Evolutionary conservation across 2,329 filamentous ascomycete species (phyloP), one percentile per base, ranked within the genome.

Genomic region (Mycogone perniciosa): DNA sequence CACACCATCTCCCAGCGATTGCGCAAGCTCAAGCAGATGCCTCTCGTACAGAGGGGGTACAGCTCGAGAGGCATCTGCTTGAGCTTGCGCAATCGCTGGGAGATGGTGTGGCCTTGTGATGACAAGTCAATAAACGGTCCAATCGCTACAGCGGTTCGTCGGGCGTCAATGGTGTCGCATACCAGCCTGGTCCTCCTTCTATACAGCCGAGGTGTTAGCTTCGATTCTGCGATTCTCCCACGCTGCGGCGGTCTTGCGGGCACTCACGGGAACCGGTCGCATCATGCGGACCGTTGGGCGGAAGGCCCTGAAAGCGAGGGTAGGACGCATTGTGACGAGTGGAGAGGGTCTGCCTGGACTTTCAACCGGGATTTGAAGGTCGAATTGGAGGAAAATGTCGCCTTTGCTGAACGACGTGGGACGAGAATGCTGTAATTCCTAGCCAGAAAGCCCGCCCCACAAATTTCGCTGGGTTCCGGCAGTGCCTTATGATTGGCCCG

Each of bases 1-100:
- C 93, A 97, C 77, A 96, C 92, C 64, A 84, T 97, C 73, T 96
- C 92, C 60, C 93, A 97, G 79, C 89, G 92, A 70, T 79, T 99
- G 64, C 88, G 91, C 70, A 86, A 84, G 69, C 79, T 96, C 67
- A 91, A 87, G 81, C 84, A 85, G 75, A 86, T 97, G 67, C 93
- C 93, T 61, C 84, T 45, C 44, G 71, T 85, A 95, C 91, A 91
- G 63, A 99, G 86, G 66, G 93, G 93, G 62, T 91, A 83, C 81
- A 99, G 80, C 80, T 99, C 93, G 62, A 89, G 84, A 61, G 93
- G 93, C 67, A 97, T 86, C 75, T 85, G 84, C 81, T 87, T 91
- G 67, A 96, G 79, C 69, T 84, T 86, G 70, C 91, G 88, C 64
- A 99, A 79, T 70, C 92, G 89, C 79, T 97, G 93, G 60, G 92